Evolutionary conservation across 2,329 filamentous ascomycete genomes (phyloP), one percentile per base, ranked within the genome.

Genomic region (Orbilia blumenaviensis): DNA sequence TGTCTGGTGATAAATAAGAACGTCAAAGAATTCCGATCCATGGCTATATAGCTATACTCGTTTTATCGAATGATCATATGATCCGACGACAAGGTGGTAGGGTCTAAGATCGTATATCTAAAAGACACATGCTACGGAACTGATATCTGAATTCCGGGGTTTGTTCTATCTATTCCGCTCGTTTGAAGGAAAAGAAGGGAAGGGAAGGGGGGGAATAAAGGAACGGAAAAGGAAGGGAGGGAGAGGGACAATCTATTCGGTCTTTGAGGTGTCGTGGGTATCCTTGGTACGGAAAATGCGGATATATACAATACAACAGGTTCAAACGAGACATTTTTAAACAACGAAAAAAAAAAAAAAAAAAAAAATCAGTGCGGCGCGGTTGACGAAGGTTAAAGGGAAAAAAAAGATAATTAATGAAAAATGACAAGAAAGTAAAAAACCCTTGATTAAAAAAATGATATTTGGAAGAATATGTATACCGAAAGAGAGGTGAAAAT

Each of bases 231-330:
- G 29, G 5, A 34, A 10, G 5, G 38, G 16, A 16, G 4, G 14
- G 5, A 16, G 38, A 10, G n/a, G 12, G 14, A 29, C 46, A 16
- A 32, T 50, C 12, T 50, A 50, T 48, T 48, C 32, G 46, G 46
- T 14, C 46, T 50, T 50, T 54, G 48, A 2, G 7, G 10, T 27
- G 36, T 42, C 36, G 38, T 62, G 58, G 58, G 58, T 48, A 62
- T 62, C 58, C 38, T 62, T 48, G 38, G 38, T 44, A 62, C 38
- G 23, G 36, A 25, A n/a, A 44, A 44, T 50, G 36, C 18, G 38
- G 27, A 32, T 62, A 46, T 62, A 21, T 46, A 60, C 18, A 60
- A n/a, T n/a, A n/a, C n/a, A n/a, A n/a, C n/a, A n/a, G n/a, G n/a
- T n/a, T n/a, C n/a, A n/a, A n/a, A 42, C 44, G 6, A 48, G 6